Base-by-base conservation (phyloP, 2,329 filamentous ascomycete genomes). In the Thelonectria blattea region DNA sequence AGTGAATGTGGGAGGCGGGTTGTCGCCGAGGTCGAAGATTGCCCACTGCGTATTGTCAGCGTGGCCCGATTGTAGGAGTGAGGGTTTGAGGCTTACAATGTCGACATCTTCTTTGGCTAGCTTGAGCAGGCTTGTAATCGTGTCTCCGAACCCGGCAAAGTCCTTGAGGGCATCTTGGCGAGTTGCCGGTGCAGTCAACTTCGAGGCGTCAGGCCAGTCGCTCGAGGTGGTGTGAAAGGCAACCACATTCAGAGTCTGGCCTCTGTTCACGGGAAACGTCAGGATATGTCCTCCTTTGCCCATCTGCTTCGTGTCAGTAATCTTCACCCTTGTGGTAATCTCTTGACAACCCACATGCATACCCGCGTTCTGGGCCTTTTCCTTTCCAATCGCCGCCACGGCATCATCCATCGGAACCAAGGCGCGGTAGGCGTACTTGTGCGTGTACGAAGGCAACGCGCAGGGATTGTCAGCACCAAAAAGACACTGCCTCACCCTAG, bases 231-330 rank as follows among this genome's bases (percentile, higher is more conserved):
- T 76, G 2, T 77, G 69, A 46, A 76, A 75, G 34, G 84, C 83
- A 1, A 83, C 82, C 3, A 84, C 79, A 62, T 88, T 88, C 73
- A 88, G 79, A 0, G 80, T 81, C 30, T 78, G 75, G 10, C 84
- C 84, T 20, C 53, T 54, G 46, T 53, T 58, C 12, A 58, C 51
- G 14, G 54, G 54, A 39, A 58, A 58, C 9, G 50, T 61, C n/a
- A 58, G 22, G 14, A 88, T 71, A 64, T 89, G 86, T 0, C 82
- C 83, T 43, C 78, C 73, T 2, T 79, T 79, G 0, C 85, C 85
- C 63, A 74, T 65, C 72, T 75, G 10, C 4, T 15, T 14, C 2
- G 46, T 18, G 22, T 59, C 20, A 59, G 51, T n/a, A 12, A n/a
- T 10, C 7, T 4, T 24, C 1, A 12, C 43, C 22, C n/a, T 15